Base-by-base conservation (phyloP, 2,329 filamentous ascomycete genomes). In the Thermothelomyces thermophilus region DNA sequence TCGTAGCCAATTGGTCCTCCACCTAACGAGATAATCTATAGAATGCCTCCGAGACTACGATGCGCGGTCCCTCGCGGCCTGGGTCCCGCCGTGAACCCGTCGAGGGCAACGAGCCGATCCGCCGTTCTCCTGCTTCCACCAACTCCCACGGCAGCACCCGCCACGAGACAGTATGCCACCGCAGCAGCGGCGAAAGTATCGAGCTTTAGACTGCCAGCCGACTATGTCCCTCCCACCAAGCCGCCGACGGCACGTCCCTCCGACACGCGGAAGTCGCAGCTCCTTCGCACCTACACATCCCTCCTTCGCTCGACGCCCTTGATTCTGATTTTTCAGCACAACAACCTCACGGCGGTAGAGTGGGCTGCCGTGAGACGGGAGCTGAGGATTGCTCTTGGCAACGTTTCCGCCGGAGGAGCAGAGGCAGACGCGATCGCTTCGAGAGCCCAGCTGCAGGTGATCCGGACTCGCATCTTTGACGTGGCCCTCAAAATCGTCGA, bases 401-500 rank as follows among this genome's bases (percentile, higher is more conserved):
- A 67, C 16, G 71, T 80, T 10, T 59, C 70, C 10, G 50, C 63
- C 3, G 66, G 70, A 0, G 55, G 56, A 2, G 55, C 56, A 9
- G 65, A 62, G 1, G 49, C 72, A n/a, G 55, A 70, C 19, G 67
- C 77, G 28, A 64, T 88, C 30, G 75, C 78, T n/a, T 69, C 78
- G 1, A 70, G 73, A 34, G 76, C 93, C 58, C 84, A 87, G 68
- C 66, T 97, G 22, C 85, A 94, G 66, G 87, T 95, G 22, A 73
- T 98, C 49, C 85, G 93, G 64, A 93, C 88, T 13, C 86, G 87
- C 63, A 94, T 98, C 63, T 88, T 98, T 65, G 83, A 84, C 58
- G 82, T 87, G 16, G 90, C 91, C 1, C 73, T 97, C 54, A 84
- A 86, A 58, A 80, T 97, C 45, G 83, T 90, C 54, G 91, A 97